These are phyloP conservation scores for Hypoxylon fragiforme DNA, from an alignment of 495 filamentous ascomycete genomes.

Conservation along the genomic window DNA sequence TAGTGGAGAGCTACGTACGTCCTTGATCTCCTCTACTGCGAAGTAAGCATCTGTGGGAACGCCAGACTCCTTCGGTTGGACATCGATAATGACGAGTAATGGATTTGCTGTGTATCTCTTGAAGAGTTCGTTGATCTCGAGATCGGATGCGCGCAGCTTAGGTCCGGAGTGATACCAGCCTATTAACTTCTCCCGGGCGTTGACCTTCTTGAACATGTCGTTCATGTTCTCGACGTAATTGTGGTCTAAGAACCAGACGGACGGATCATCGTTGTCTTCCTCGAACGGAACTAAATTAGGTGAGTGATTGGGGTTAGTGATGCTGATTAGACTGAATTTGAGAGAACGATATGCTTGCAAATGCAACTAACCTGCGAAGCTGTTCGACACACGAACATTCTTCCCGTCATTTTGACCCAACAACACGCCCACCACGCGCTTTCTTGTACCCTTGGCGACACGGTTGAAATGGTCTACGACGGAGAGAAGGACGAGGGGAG, in stretches of 20 bases:
- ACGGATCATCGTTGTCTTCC: slow-evolving; percentile 97
- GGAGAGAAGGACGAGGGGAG: slow-evolving; percentile 95
- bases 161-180: slow-evolving; percentile 99
- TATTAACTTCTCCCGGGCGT: slow-evolving; percentile 97
- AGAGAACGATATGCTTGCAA: background rate
- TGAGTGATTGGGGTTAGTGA: slow-evolving; percentile 7
- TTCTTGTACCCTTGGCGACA: slow-evolving; percentile 74
- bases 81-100: slow-evolving; percentile 95
- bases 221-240: slow-evolving; percentile 99
- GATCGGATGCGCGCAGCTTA: slow-evolving; percentile 93
- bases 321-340: slow-evolving; percentile 1
- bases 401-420: slow-evolving; percentile 94
- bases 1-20: slow-evolving; percentile 63
- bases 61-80: slow-evolving; percentile 96
- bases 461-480: slow-evolving; percentile 98
- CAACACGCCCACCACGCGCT: slow-evolving; percentile 94
- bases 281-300: slow-evolving; percentile 85
- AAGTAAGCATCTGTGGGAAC: slow-evolving; percentile 99
- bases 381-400: slow-evolving; percentile 96
- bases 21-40: slow-evolving; percentile 99
- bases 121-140: slow-evolving; percentile 99
- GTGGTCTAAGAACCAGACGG: slow-evolving; percentile 98
- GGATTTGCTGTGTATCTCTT: slow-evolving; percentile 98
- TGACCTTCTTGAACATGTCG: slow-evolving; percentile 99
- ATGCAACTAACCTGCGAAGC: slow-evolving; percentile 80